Base-by-base conservation (phyloP, 148 eudicot genomes). In the Pharnaceum exiguum region DNA sequence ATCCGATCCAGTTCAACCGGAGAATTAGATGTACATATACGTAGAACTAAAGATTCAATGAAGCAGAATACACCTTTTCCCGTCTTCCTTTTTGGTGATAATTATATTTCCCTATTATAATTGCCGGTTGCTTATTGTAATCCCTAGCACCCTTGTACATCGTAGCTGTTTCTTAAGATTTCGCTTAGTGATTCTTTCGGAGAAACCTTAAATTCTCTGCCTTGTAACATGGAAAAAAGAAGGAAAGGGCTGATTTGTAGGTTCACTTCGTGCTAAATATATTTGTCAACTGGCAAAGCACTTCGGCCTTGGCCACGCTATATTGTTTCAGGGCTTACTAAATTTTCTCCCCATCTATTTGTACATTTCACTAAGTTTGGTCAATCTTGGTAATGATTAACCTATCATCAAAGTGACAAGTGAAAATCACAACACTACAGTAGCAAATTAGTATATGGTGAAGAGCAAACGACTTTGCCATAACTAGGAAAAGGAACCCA, bases 101-200 rank as follows among this genome's bases (percentile, higher is more conserved):
- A 33, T 38, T 38, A 42, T 40, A 32, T 18, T 15, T 7, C 18
- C 1, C 29, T 9, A 15, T 42, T 22, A 39, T 38, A 29, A 28
- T 55, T 53, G 46, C 44, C 48, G 18, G 42, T 63, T 28, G 43
- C 42, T 51, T 57, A 37, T 33, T 47, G 52, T 45, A 55, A 62
- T 25, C 10, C 29, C 56, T 28, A 30, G 55, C 26, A 29, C n/a
- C 38, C 46, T 13, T 75, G 63, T 78, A 71, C 63, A 53, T 68
- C 21, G 12, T 71, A 51, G 66, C 28, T 36, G 65, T 24, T 66
- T n/a, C n/a, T 63, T 53, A 23, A 26, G 55, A 45, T 60, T 57
- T 56, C 53, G 3, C 57, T 49, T 68, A 77, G 77, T 66, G 71
- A 77, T 75, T 81, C 75, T 81, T 81, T 65, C 69, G 8, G 58